Base-by-base conservation (phyloP, 164 flowering plant genomes). In the Buxus sempervirens region DNA sequence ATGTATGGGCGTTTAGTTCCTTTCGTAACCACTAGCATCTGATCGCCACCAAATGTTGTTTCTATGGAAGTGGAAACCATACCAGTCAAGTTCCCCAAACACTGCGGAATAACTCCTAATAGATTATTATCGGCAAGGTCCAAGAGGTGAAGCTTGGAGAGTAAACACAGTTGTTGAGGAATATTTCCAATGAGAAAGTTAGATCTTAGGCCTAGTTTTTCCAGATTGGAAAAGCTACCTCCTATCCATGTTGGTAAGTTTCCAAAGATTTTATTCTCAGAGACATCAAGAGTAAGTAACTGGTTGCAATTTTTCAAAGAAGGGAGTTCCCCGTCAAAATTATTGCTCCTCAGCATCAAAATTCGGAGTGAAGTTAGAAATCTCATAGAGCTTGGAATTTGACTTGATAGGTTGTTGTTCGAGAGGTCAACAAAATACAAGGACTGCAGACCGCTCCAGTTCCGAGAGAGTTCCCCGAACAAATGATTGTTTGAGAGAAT, bases 361-460 rank as follows among this genome's bases (percentile, higher is more conserved):
- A 42, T 22, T 15, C 9, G 9, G 16, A 78, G 69, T 19, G 22
- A 20, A 25, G 41, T 3, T 9, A 69, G 38, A 15, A n/a, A 49
- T 27, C 74, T 71, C 9, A 78, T 19, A 0, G 74, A 79, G 4
- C 25, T 32, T 10, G 86, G 84, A 58, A 85, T 77, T 0, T 22
- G 42, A 13, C 85, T 83, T 1, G 70, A 62, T n/a, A 83, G 21
- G 25, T 54, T 56, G 48, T 83, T 83, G 22, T 61, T 58, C 12
- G 63, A 54, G 38, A 83, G 25, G 62, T 70, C 68, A 0, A 81
- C 23, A 16, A 38, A 38, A 9, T 18, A 1, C 4, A 83, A 58
- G 0, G 2, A 4, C 0, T 5, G 12, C 19, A 25, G 20, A 15
- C 64, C 27, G 6, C 21, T 19, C 78, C 82, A 76, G 64, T 66